Evolutionary conservation across 2,329 filamentous ascomycete species (phyloP).

Genomic region (Rhinocladiella mackenziei): DNA sequence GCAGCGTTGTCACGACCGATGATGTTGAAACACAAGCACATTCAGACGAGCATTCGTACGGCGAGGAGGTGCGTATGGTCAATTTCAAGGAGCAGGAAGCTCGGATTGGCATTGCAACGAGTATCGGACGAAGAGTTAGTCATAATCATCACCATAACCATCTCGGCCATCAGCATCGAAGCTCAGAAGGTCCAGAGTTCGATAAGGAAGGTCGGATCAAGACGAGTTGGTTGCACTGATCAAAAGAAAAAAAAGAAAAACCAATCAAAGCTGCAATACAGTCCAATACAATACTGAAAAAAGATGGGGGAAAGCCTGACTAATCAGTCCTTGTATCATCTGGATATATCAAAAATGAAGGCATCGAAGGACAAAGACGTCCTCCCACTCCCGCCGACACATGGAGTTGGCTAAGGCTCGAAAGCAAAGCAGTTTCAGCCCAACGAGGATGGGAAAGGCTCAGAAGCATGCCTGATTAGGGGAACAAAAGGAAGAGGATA

Average conservation of each 20-base stretch:
- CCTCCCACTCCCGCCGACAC: too few species aligned
- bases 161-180: neutral
- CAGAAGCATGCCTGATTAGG: too few species aligned
- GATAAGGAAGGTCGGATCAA: neutral
- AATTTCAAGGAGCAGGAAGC: neutral
- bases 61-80: constrained; percentile 3
- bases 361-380: too few species aligned
- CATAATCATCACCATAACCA: neutral
- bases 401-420: too few species aligned
- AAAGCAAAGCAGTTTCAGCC: too few species aligned
- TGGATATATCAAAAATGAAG: too few species aligned
- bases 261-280: neutral
- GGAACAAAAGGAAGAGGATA: too few species aligned
- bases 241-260: neutral
- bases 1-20: neutral
- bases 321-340: too few species aligned
- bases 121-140: neutral
- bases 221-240: constrained; percentile 7
- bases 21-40: constrained; percentile 1
- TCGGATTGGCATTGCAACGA: neutral
- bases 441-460: too few species aligned
- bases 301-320: too few species aligned
- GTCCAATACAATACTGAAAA: constrained; percentile 1
- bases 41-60: constrained; percentile 1
- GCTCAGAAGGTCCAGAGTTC: neutral